These are phyloP conservation scores for Sicyos edulis DNA, from an alignment of 306 rosid genomes.

Conservation along the genomic window DNA sequence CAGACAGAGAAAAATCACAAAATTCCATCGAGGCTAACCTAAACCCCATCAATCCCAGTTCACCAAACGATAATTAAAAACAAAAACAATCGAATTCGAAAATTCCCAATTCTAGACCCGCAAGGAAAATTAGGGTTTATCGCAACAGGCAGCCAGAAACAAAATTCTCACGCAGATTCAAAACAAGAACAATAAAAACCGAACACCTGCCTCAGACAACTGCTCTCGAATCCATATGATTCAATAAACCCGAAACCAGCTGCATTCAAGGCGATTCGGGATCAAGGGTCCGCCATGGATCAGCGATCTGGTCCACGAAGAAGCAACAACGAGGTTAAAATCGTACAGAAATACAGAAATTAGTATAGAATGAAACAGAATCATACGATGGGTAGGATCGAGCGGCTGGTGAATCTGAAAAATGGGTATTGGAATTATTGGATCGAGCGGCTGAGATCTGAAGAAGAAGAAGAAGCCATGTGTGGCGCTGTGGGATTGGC, in stretches of 20 bases:
- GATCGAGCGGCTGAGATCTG: neutral
- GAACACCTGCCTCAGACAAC: constrained; percentile 38
- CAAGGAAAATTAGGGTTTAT: constrained; percentile 19
- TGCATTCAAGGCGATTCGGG: constrained; percentile 20
- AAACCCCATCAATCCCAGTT: constrained; percentile 4
- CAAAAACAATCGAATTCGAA: neutral
- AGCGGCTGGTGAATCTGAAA: neutral
- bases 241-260: constrained; percentile 9
- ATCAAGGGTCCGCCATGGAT: constrained; percentile 6
- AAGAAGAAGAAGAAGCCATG: neutral
- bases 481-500: constrained; percentile 17
- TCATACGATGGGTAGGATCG: neutral
- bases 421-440: neutral
- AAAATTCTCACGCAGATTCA: constrained; percentile 2
- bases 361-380: neutral
- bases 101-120: constrained; percentile 2
- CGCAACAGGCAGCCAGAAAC: constrained; percentile 7
- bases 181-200: constrained; percentile 4
- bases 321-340: constrained; percentile 10
- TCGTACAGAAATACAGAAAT: neutral
- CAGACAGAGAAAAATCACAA: neutral
- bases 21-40: neutral
- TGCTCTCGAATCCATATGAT: constrained; percentile 18
- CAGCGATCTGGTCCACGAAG: constrained; percentile 30
- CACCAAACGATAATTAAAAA: neutral